Evolutionary conservation across 2,329 filamentous ascomycete genomes (phyloP).

Genomic region (Penicillium sp.): DNA sequence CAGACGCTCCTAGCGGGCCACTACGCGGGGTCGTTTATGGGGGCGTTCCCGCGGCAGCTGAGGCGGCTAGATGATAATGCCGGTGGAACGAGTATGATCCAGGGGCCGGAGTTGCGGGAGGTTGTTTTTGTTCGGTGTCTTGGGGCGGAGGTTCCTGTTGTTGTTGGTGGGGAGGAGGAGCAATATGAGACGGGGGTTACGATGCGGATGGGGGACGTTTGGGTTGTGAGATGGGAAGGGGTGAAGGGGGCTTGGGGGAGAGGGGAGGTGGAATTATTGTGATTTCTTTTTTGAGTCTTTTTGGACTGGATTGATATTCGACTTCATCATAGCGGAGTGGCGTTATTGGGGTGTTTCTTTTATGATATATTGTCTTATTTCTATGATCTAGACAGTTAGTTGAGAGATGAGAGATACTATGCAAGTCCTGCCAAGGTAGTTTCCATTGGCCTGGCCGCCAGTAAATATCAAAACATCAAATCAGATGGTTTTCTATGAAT

Average conservation of each 20-base stretch:
- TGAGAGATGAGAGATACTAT: background rate
- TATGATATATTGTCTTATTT: background rate
- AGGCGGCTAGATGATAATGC: constrained; percentile 87
- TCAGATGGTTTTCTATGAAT: constrained; percentile 5
- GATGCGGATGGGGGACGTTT: constrained; percentile 60
- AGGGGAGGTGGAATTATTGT: constrained; percentile 48
- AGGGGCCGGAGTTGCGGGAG: constrained; percentile 75
- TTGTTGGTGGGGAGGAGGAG: constrained; percentile 36
- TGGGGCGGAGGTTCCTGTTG: constrained; percentile 48
- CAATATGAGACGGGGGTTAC: constrained; percentile 31
- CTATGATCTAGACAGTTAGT: background rate
- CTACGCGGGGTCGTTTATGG: constrained; percentile 81
- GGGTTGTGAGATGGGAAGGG: constrained; percentile 73
- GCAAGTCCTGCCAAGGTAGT: background rate
- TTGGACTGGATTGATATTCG: constrained; percentile 1
- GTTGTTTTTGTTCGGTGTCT: constrained; percentile 77
- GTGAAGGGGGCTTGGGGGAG: constrained; percentile 56
- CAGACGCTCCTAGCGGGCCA: constrained; percentile 81
- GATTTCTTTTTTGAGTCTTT: constrained; percentile 5
- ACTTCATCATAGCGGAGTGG: constrained; percentile 7
- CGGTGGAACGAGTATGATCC: constrained; percentile 89
- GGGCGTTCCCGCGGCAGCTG: constrained; percentile 73
- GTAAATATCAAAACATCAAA: background rate
- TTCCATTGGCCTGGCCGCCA: background rate
- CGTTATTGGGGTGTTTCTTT: background rate